Evolutionary conservation across 164 flowering plant genomes (phyloP).

Genomic region (Pachysandra terminalis): DNA sequence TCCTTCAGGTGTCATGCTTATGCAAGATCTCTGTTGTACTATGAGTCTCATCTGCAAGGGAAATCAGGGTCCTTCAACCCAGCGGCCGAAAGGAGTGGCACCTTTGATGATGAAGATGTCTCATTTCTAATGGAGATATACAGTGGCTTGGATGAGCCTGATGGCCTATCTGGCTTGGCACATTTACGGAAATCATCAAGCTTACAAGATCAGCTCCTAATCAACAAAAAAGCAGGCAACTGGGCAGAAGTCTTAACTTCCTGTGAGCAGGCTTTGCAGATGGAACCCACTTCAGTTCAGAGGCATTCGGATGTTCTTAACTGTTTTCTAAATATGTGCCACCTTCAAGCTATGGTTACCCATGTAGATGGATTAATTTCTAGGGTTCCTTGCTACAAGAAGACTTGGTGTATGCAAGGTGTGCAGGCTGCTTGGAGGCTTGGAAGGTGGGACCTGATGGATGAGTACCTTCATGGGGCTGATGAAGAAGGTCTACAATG

Average conservation of each 20-base stretch:
- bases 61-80: conserved; percentile 96
- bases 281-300: conserved; percentile 87
- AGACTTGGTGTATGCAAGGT: conserved; percentile 99
- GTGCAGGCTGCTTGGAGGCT: conserved; percentile 99
- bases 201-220: conserved; percentile 80
- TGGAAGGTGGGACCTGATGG: conserved; percentile 97
- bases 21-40: conserved; percentile 95
- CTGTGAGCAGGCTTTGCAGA: conserved; percentile 93
- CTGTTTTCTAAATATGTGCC: conserved; percentile 92
- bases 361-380: conserved; percentile 94
- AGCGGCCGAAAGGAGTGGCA: conserved; percentile 84
- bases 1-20: conserved; percentile 92
- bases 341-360: conserved; percentile 93
- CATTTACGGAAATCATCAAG: conserved; percentile 68
- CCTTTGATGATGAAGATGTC: conserved; percentile 87
- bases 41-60: conserved; percentile 78
- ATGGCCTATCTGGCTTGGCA: conserved; percentile 94
- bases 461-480: conserved; percentile 85
- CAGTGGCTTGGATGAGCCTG: conserved; percentile 94
- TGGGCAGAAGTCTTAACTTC: conserved; percentile 95
- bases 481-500: conserved; percentile 76
- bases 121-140: conserved; percentile 93
- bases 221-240: conserved; percentile 87
- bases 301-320: conserved; percentile 96
- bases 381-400: conserved; percentile 79